phyloP scores from a whole-genome alignment of 352 stramenopile species.

The Globisporangium barbulae region DNA sequence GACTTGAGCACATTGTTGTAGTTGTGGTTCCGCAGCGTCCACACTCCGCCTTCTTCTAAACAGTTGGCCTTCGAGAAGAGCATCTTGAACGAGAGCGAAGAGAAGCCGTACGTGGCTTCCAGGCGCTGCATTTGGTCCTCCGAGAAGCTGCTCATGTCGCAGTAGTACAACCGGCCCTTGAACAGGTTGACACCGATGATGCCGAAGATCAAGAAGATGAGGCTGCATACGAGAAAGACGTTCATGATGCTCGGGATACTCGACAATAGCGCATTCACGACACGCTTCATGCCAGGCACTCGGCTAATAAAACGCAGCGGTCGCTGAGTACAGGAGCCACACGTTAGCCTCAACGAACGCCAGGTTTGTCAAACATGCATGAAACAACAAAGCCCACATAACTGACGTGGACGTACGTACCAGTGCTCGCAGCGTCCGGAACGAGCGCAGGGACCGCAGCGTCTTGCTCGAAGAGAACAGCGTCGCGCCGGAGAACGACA shows the following conservation, averaged over 20 bases:
- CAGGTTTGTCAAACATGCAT: neutral
- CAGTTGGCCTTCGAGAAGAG: conserved; percentile 38
- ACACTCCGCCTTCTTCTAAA: conserved; percentile 22
- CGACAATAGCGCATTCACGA: conserved; percentile 74
- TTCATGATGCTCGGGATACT: conserved; percentile 79
- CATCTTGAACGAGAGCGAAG: conserved; percentile 38
- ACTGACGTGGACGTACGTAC: conserved; percentile 19
- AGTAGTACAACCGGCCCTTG: conserved; percentile 81
- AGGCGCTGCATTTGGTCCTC: conserved; percentile 17
- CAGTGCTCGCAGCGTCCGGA: conserved; percentile 65
- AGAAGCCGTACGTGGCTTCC: conserved; percentile 35
- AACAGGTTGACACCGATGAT: conserved; percentile 71
- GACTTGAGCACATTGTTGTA: conserved; percentile 69
- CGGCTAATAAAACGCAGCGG: conserved; percentile 70
- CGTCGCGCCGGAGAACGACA: conserved; percentile 45
- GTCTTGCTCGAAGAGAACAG: conserved; percentile 39
- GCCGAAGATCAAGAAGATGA: conserved; percentile 89
- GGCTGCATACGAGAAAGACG: conserved; percentile 76
- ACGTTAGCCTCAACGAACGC: neutral
- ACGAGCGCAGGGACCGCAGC: conserved; percentile 48
- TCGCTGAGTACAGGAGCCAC: conserved; percentile 19
- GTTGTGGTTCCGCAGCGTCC: conserved; percentile 33
- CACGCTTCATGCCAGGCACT: conserved; percentile 58
- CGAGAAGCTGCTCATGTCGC: conserved; percentile 43
- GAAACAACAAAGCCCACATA: neutral